Conservation (phyloP, 345 rosid genomes). For the Trapa incisa region DNA sequence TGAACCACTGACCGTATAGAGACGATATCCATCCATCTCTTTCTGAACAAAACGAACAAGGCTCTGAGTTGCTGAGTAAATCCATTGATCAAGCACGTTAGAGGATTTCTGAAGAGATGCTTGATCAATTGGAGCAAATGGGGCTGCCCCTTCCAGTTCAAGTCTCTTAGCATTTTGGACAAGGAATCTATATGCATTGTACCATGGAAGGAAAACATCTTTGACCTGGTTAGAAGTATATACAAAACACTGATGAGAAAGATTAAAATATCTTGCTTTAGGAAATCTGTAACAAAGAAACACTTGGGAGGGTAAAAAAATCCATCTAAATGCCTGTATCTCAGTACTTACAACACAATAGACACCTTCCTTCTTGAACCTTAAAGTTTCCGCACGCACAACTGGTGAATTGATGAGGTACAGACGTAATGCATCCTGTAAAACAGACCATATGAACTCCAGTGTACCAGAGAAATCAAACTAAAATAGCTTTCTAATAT, state of each 20-base stretch:
- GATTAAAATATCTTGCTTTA: not conserved
- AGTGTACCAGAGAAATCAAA: conserved; percentile 1
- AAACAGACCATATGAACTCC: not conserved
- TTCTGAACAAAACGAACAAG: conserved; percentile 81
- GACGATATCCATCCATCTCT: conserved; percentile 93
- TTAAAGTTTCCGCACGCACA: conserved; percentile 91
- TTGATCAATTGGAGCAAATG: conserved; percentile 57
- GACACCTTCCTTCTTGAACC: conserved; percentile 91
- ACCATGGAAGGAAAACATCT: conserved; percentile 99
- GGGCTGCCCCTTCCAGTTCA: conserved; percentile 67
- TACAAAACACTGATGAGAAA: conserved; percentile 3
- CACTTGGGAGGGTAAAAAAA: not conserved
- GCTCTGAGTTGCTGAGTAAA: conserved; percentile 94
- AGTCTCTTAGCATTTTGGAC: conserved; percentile 98
- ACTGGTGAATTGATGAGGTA: conserved; percentile 97
- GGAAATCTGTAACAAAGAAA: not conserved
- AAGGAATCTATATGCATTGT: conserved; percentile 94
- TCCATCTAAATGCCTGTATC: not conserved
- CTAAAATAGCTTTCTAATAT: not conserved
- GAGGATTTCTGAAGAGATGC: conserved; percentile 52
- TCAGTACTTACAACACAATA: conserved; percentile 71
- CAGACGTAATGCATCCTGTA: conserved; percentile 84
- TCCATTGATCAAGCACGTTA: conserved; percentile 97
- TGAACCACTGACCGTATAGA: conserved; percentile 60
- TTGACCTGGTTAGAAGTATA: conserved; percentile 48